A percentile compares a stretch with the other conserved stretches of the same genome.
Conservation (phyloP, 108 stramenopile species). For the Skeletonema tropicum region DNA sequence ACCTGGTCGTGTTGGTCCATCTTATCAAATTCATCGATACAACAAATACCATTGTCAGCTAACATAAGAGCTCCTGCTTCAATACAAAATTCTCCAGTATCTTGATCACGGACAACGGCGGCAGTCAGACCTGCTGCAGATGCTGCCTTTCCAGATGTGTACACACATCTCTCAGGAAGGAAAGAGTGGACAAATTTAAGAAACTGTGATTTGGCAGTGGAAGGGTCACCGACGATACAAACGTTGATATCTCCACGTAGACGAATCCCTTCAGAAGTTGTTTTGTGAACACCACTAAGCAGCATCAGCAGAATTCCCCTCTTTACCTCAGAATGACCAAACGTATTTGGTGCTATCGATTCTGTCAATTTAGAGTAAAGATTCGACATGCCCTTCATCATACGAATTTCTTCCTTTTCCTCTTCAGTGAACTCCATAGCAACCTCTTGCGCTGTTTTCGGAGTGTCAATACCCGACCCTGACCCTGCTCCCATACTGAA, state of each 20-base stretch:
- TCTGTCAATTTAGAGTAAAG: conserved; percentile 85
- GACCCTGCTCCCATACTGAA: conserved; percentile 34
- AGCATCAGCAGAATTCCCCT: conserved; percentile 96
- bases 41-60: conserved; percentile 99
- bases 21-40: conserved; percentile 96
- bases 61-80: conserved; percentile 99
- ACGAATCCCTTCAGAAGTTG: conserved; percentile 94
- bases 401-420: conserved; percentile 86
- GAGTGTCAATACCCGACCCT: conserved; percentile 41
- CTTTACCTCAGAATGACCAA: conserved; percentile 96
- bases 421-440: conserved; percentile 87
- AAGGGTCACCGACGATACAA: conserved; percentile 98
- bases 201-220: conserved; percentile 98
- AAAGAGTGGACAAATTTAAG: conserved; percentile 96
- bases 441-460: conserved; percentile 79
- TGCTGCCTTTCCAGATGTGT: conserved; percentile 97
- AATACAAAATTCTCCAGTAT: conserved; percentile 98
- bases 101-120: conserved; percentile 93
- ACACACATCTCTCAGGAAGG: conserved; percentile 91
- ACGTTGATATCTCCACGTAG: conserved; percentile 98
- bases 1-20: conserved; percentile 98
- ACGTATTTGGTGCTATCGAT: conserved; percentile 93
- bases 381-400: conserved; percentile 69
- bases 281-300: conserved; percentile 97
- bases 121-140: conserved; percentile 99